Evolutionary conservation across 768 basidiomycete species (phyloP), one percentile per base, ranked within the genome.

Genomic region (Phlegmacium glaucopus): DNA sequence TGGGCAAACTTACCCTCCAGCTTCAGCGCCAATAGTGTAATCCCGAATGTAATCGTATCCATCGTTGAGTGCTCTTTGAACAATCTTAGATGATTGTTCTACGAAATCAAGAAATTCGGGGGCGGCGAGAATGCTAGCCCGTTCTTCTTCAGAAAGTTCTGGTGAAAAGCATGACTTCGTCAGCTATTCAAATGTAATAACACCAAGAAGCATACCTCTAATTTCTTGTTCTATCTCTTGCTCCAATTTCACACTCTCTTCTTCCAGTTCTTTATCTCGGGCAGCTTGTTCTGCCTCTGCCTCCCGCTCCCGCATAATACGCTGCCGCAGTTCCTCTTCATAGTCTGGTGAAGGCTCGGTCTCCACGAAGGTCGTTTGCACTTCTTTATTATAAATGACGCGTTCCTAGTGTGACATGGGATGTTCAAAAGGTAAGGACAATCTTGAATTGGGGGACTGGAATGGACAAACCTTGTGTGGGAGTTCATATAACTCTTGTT

Each of bases 41-140:
- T 99, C 96, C 28, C 89, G 84, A 55, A 93, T 91, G 58, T 98
- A 97, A 64, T 99, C 96, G 64, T 99, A 99, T 22, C 82, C 82
- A 58, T 98, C 96, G 60, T 90, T 96, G 51, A 98, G 69, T 16
- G 95, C 96, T 42, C 96, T 77, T 63, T 98, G 92, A 9, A 97
- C 82, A 39, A 98, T 93, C 70, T 95, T 95, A 16, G 90, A 92
- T 8, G 92, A 94, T 57, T 88, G 83, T 61, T 96, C 93, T 12
- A 99, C 84, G 64, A 99, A 99, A 53, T 93, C 88, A 12, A 90
- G 68, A 63, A 98, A 97, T 60, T 94, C 92, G 0, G 94, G 90
- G 7, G 87, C 87, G n/a, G 83, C 71, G 52, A 93, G 75, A 43
- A 97, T 90, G 53, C 81, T 83, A 1, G 79, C 71, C 35, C 88